These are phyloP conservation scores for Rutstroemia sydowiana DNA, from an alignment of 2,329 filamentous ascomycete genomes.

Conservation along the genomic window DNA sequence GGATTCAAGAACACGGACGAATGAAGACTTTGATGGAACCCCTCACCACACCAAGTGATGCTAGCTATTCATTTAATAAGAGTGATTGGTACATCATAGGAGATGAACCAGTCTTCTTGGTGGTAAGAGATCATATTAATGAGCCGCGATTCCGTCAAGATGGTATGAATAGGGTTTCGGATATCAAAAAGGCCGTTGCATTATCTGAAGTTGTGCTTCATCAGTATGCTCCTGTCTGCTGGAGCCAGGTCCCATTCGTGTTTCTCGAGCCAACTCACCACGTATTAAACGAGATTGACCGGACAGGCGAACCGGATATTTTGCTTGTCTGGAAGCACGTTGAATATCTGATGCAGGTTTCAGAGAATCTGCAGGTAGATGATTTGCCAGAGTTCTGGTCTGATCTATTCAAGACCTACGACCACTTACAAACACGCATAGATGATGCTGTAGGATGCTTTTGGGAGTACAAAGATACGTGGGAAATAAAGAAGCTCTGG, in stretches of 20 bases:
- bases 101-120: slow-evolving; percentile 11
- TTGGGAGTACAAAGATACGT: background rate
- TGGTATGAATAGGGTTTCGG: slow-evolving; percentile 14
- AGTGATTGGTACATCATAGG: slow-evolving; percentile 6
- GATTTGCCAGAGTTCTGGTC: slow-evolving; percentile 13
- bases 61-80: background rate
- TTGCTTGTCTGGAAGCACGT: slow-evolving; percentile 19
- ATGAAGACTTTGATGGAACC: slow-evolving; percentile 11
- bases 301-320: slow-evolving; percentile 8
- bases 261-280: slow-evolving; percentile 13
- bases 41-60: slow-evolving; percentile 10
- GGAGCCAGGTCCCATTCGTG: slow-evolving; percentile 22
- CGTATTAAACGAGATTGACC: slow-evolving; percentile 4
- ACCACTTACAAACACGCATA: slow-evolving; percentile 18
- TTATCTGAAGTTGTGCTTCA: slow-evolving; percentile 16
- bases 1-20: background rate
- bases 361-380: slow-evolving; percentile 1
- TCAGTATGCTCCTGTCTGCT: slow-evolving; percentile 17
- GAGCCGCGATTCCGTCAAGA: slow-evolving; percentile 14
- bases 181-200: background rate
- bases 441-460: slow-evolving; percentile 8
- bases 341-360: slow-evolving; percentile 15
- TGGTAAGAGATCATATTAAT: slow-evolving; percentile 8
- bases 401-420: slow-evolving; percentile 19
- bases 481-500: slow-evolving; percentile 8